A percentile compares a stretch with the other conserved stretches of the same genome.
Evolutionary conservation across 441 rosid species (phyloP).

Genomic region (Geranium incanum): DNA sequence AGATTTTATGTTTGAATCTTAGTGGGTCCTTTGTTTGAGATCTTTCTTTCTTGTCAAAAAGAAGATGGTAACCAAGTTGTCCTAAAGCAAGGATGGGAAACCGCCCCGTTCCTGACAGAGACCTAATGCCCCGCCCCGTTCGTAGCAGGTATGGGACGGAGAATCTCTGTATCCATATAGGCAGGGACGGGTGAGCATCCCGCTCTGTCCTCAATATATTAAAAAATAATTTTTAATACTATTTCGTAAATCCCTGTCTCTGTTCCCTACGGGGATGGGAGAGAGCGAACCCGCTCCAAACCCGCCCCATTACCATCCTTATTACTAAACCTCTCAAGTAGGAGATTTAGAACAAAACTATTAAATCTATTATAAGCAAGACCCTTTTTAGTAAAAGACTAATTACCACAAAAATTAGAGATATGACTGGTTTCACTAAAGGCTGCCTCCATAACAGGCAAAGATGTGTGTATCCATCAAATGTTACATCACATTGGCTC

Average conservation of each 20-base stretch:
- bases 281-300: background rate
- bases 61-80: too few relatives aligned
- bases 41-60: too few relatives aligned
- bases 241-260: background rate
- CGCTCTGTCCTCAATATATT: too few relatives aligned
- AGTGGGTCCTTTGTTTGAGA: background rate
- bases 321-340: background rate
- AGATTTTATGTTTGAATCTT: background rate
- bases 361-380: background rate
- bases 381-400: background rate
- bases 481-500: background rate
- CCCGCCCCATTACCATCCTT: background rate
- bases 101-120: too few relatives aligned
- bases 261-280: background rate
- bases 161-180: too few relatives aligned
- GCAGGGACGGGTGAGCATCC: too few relatives aligned
- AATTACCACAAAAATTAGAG: background rate
- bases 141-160: too few relatives aligned
- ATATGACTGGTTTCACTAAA: background rate
- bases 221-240: too few relatives aligned
- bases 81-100: too few relatives aligned
- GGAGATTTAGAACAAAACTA: background rate
- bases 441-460: too few relatives aligned
- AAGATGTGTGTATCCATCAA: background rate
- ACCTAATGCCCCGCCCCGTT: too few relatives aligned